Conservation (phyloP, 1,139 yeast species). For the Geotrichum aggregatum region DNA sequence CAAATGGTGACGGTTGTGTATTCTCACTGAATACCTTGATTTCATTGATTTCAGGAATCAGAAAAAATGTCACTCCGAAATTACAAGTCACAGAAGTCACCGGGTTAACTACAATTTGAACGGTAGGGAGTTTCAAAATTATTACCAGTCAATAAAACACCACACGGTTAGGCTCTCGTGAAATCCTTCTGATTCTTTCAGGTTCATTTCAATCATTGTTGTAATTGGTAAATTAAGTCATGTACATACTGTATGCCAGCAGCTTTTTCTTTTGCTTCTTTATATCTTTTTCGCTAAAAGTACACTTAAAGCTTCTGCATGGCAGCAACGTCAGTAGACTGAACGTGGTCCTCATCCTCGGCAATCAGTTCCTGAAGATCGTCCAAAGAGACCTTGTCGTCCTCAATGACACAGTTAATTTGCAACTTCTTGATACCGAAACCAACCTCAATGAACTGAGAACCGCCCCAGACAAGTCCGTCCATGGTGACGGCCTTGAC, state of each 20-base stretch:
- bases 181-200: background rate
- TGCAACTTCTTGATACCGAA: conserved; percentile 99
- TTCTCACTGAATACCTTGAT: too few relatives aligned
- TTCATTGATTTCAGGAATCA: too few relatives aligned
- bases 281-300: background rate
- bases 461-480: conserved; percentile 98
- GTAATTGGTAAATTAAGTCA: background rate
- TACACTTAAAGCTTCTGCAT: conserved; percentile 84
- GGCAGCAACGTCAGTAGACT: conserved; percentile 97
- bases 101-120: too few relatives aligned
- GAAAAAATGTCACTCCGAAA: too few relatives aligned
- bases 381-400: conserved; percentile 87
- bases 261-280: too few relatives aligned
- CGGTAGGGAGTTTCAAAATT: too few relatives aligned
- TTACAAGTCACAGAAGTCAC: too few relatives aligned
- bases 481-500: conserved; percentile 82
- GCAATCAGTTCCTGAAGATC: conserved; percentile 81
- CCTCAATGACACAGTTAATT: conserved; percentile 97
- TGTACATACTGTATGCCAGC: background rate
- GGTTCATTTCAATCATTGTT: background rate
- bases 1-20: too few relatives aligned
- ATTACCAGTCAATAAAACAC: too few relatives aligned
- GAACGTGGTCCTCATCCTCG: conserved; percentile 98
- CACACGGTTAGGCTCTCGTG: too few relatives aligned
- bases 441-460: conserved; percentile 94